Conservation (phyloP, 805 yeast genomes). For the Tetrapisispora pingtungensis region DNA sequence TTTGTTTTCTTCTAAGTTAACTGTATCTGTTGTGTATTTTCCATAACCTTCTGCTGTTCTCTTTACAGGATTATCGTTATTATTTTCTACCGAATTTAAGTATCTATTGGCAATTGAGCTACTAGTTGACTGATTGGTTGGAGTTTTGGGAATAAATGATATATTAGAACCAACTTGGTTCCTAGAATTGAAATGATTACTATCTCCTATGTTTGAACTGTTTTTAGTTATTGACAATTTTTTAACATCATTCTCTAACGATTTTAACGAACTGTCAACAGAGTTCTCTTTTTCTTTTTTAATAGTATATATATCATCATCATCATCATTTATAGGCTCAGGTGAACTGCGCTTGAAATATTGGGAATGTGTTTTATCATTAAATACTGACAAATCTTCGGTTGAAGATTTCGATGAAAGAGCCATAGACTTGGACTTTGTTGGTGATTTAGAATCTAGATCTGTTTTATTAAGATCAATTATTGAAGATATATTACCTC, state of each 20-base stretch:
- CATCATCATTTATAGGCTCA: not conserved
- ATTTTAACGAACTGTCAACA: too few relatives aligned
- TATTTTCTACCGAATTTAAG: slow-evolving; percentile 35
- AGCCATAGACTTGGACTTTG: not conserved
- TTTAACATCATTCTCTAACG: not conserved
- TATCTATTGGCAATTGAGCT: slow-evolving; percentile 47
- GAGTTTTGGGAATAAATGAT: not conserved
- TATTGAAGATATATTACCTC: slow-evolving; percentile 8
- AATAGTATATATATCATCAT: slow-evolving; percentile 1
- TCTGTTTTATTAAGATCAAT: slow-evolving; percentile 5
- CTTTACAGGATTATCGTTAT: slow-evolving; percentile 10
- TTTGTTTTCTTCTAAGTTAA: too few relatives aligned
- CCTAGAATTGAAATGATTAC: too few relatives aligned
- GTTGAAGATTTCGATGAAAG: not conserved
- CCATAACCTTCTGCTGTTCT: slow-evolving; percentile 81
- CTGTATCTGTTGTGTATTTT: slow-evolving; percentile 49
- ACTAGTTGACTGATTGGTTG: slow-evolving; percentile 5
- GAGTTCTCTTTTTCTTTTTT: not conserved
- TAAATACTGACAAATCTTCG: not conserved
- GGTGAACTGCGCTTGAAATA: not conserved
- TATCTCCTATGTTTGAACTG: too few relatives aligned
- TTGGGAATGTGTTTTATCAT: not conserved
- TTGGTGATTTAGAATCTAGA: not conserved
- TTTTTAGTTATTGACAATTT: not conserved
- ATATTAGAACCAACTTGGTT: too few relatives aligned